Evolutionary conservation across 2,329 filamentous ascomycete species (phyloP).

Genomic region (Fusarium buxicola): DNA sequence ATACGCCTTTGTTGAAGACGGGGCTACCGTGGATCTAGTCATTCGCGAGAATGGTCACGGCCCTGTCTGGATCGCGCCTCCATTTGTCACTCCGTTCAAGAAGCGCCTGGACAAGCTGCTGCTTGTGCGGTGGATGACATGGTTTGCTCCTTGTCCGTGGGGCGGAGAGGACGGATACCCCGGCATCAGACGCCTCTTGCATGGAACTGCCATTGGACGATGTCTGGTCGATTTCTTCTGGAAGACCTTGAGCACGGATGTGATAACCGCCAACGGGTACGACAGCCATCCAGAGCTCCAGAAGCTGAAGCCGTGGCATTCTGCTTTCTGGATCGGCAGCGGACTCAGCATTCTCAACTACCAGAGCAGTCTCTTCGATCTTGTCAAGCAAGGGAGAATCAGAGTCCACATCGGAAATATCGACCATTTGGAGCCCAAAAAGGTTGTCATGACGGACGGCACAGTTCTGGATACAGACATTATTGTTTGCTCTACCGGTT

Average conservation of each 20-base stretch:
- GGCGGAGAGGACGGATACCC: constrained; percentile 65
- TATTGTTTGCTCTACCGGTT: constrained; percentile 65
- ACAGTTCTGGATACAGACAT: constrained; percentile 56
- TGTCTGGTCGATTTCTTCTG: constrained; percentile 62
- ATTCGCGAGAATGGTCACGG: constrained; percentile 63
- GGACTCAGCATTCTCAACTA: constrained; percentile 67
- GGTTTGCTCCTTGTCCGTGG: constrained; percentile 75
- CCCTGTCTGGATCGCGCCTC: constrained; percentile 65
- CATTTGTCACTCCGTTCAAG: constrained; percentile 71
- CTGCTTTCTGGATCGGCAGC: constrained; percentile 61
- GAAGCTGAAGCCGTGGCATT: constrained; percentile 56
- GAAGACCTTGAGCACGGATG: constrained; percentile 59
- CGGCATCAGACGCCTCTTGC: constrained; percentile 60
- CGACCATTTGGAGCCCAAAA: constrained; percentile 51
- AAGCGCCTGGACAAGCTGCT: constrained; percentile 69
- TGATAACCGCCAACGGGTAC: constrained; percentile 59
- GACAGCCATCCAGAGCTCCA: constrained; percentile 54
- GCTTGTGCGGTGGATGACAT: constrained; percentile 66
- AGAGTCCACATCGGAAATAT: constrained; percentile 62
- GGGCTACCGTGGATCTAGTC: constrained; percentile 62
- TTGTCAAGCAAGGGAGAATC: constrained; percentile 61
- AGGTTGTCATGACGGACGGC: constrained; percentile 57
- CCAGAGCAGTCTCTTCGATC: constrained; percentile 61
- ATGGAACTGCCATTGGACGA: constrained; percentile 62
- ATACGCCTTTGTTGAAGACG: constrained; percentile 63